These are phyloP conservation scores for Cercospora sp. DNA, from an alignment of 2,329 filamentous ascomycete species.

Conservation along the genomic window DNA sequence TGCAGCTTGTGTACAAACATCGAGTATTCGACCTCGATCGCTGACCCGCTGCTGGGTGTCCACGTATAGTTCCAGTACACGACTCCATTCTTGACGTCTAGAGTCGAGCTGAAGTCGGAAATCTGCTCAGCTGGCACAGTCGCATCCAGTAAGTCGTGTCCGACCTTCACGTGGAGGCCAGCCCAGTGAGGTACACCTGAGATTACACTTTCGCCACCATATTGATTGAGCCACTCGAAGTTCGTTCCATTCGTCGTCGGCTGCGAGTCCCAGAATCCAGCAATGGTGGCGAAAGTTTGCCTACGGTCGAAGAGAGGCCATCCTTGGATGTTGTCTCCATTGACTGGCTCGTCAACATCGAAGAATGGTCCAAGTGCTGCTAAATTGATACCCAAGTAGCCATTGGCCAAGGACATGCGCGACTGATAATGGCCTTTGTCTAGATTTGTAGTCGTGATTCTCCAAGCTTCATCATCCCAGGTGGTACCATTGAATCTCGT, in stretches of 20 bases:
- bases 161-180: slow-evolving; percentile 59
- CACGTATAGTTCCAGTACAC: slow-evolving; percentile 67
- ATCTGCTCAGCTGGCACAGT: slow-evolving; percentile 60
- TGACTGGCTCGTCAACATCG: slow-evolving; percentile 56
- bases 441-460: slow-evolving; percentile 54
- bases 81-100: slow-evolving; percentile 64
- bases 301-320: slow-evolving; percentile 67
- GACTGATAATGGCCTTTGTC: slow-evolving; percentile 62
- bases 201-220: slow-evolving; percentile 70
- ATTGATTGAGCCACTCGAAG: slow-evolving; percentile 67
- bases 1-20: slow-evolving; percentile 65
- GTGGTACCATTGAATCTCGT: slow-evolving; percentile 55
- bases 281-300: slow-evolving; percentile 66
- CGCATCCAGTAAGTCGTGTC: slow-evolving; percentile 59
- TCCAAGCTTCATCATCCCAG: slow-evolving; percentile 62
- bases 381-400: slow-evolving; percentile 65
- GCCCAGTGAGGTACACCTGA: slow-evolving; percentile 70
- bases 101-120: slow-evolving; percentile 59
- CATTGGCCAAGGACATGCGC: slow-evolving; percentile 61
- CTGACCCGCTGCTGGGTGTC: slow-evolving; percentile 54
- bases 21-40: slow-evolving; percentile 63
- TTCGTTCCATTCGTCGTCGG: slow-evolving; percentile 61
- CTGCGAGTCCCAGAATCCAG: slow-evolving; percentile 66
- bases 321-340: slow-evolving; percentile 57
- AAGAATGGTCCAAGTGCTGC: slow-evolving; percentile 65